These are phyloP conservation scores for Candida maltosa DNA, from an alignment of 805 yeast species.

Conservation along the genomic window DNA sequence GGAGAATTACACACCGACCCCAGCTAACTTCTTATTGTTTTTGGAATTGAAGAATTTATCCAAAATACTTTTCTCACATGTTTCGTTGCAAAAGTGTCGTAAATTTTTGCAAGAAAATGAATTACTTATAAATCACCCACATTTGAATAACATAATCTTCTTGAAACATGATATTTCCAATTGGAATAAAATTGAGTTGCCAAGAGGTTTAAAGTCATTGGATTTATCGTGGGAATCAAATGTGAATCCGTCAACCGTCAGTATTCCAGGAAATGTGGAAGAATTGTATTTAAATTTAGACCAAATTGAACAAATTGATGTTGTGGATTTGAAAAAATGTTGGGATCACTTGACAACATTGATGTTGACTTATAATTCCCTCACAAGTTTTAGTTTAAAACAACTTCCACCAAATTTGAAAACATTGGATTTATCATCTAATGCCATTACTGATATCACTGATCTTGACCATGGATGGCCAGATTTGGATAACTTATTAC, in stretches of 20 bases:
- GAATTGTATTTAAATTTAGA: conserved; percentile 32
- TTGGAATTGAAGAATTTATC: conserved; percentile 21
- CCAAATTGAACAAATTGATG: conserved; percentile 13
- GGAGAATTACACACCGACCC: conserved; percentile 21
- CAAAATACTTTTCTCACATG: conserved; percentile 27
- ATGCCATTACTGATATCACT: conserved; percentile 11
- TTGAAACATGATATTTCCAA: conserved; percentile 28
- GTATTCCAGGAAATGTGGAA: conserved; percentile 17
- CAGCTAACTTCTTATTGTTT: conserved; percentile 18
- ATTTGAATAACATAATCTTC: conserved; percentile 24
- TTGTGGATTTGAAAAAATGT: not conserved
- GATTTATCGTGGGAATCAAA: conserved; percentile 35
- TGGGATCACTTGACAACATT: not conserved
- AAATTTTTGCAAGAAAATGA: conserved; percentile 1
- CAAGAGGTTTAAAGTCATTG: conserved; percentile 20
- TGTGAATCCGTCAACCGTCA: conserved; percentile 20
- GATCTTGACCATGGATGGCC: conserved; percentile 4
- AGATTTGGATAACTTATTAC: conserved; percentile 4
- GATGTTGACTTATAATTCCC: conserved; percentile 31
- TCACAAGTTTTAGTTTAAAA: conserved; percentile 15
- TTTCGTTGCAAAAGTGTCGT: conserved; percentile 13
- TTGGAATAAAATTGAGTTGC: conserved; percentile 28
- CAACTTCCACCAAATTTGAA: conserved; percentile 24
- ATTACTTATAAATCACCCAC: conserved; percentile 9
- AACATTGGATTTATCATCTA: conserved; percentile 22